Conservation (phyloP, 768 basidiomycete genomes). For the Lactarius vividus region DNA sequence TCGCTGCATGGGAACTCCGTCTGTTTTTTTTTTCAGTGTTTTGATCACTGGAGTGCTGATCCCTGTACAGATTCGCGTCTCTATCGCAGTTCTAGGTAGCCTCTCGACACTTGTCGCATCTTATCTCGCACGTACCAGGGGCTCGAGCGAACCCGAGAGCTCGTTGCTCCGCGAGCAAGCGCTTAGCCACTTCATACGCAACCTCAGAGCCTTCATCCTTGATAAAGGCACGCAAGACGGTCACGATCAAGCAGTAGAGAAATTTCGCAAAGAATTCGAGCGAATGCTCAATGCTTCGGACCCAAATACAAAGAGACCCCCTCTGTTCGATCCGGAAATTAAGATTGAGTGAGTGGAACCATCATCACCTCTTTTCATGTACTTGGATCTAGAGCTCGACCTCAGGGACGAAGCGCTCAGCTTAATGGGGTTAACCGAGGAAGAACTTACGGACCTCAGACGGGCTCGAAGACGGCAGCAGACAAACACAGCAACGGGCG, state of each 20-base stretch:
- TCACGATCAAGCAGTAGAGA: conserved; percentile 37
- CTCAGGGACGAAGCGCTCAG: not conserved
- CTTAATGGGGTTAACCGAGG: not conserved
- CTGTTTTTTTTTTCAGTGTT: not conserved
- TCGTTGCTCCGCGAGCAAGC: conserved; percentile 56
- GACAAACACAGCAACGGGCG: too few species aligned
- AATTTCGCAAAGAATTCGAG: conserved; percentile 44
- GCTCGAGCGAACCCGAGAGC: conserved; percentile 65
- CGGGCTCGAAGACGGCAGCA: too few species aligned
- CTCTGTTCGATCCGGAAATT: not conserved
- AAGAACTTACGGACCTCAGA: too few species aligned
- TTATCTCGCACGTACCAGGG: conserved; percentile 67
- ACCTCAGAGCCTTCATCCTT: conserved; percentile 53
- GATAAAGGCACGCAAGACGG: conserved; percentile 47
- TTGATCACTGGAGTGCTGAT: not conserved
- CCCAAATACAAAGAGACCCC: not conserved
- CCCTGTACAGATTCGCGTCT: conserved; percentile 35
- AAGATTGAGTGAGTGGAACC: not conserved
- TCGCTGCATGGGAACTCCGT: conserved; percentile 19
- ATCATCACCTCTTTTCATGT: not conserved
- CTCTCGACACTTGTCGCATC: conserved; percentile 64
- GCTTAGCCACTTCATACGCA: conserved; percentile 63
- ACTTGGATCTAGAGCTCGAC: not conserved
- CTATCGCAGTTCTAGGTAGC: conserved; percentile 47
- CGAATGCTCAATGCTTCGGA: conserved; percentile 36